Evolutionary conservation across 2,329 filamentous ascomycete species (phyloP).

Genomic region (Lachnellula occidentalis): DNA sequence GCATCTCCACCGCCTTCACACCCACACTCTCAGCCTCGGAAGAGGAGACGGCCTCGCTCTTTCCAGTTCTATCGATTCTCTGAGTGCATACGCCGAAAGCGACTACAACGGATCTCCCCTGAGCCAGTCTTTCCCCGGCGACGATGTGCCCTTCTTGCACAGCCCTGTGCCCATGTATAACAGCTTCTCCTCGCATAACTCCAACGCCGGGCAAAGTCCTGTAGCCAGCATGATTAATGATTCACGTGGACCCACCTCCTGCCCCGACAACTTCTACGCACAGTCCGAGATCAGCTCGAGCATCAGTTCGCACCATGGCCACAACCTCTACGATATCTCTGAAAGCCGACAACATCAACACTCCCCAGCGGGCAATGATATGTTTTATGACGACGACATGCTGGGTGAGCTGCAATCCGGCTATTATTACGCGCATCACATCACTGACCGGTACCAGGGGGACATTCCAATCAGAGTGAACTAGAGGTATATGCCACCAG

Average conservation of each 20-base stretch:
- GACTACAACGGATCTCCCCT: constrained; percentile 50
- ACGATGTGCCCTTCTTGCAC: constrained; percentile 51
- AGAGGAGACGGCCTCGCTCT: constrained; percentile 24
- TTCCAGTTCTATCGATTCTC: constrained; percentile 40
- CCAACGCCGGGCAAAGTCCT: constrained; percentile 49
- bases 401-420: constrained; percentile 31
- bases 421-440: constrained; percentile 8
- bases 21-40: constrained; percentile 41
- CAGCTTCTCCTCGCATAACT: constrained; percentile 45
- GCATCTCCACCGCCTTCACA: constrained; percentile 45
- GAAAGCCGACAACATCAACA: constrained; percentile 28
- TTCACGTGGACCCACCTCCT: constrained; percentile 51
- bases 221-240: constrained; percentile 47
- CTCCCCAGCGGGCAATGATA: constrained; percentile 25
- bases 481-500: constrained; percentile 28
- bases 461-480: constrained; percentile 20
- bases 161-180: constrained; percentile 55
- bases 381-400: constrained; percentile 35
- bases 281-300: constrained; percentile 56
- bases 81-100: constrained; percentile 47
- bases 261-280: constrained; percentile 56
- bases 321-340: constrained; percentile 46
- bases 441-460: constrained; percentile 15
- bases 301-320: constrained; percentile 48
- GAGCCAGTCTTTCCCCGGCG: constrained; percentile 47